Percentiles rank a stretch among this genome's conserved stretches.
Evolutionary conservation across 1,284 basidiomycete genomes (phyloP).

Genomic region (Cystobasidium pallidum): DNA sequence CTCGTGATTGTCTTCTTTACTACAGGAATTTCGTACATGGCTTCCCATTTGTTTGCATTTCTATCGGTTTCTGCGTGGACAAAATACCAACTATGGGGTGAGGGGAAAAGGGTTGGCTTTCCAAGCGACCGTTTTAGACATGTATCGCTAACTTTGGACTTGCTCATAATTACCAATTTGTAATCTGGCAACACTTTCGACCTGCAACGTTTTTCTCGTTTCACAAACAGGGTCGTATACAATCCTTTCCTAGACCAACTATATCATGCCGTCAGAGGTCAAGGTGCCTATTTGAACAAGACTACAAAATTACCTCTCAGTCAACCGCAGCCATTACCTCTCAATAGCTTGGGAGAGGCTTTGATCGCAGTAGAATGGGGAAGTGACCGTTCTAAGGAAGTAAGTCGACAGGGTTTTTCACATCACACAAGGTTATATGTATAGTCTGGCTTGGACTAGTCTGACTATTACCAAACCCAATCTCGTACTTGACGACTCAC

Average conservation of each 20-base stretch:
- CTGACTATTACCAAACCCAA: no score
- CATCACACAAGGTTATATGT: no score
- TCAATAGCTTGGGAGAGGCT: slow-evolving; percentile 74
- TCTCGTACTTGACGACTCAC: no score
- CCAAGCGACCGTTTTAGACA: not conserved
- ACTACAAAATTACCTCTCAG: slow-evolving; percentile 65
- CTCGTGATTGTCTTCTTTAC: no score
- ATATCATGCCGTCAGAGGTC: slow-evolving; percentile 78
- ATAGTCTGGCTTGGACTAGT: no score
- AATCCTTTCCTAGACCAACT: slow-evolving; percentile 88
- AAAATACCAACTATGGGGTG: slow-evolving; percentile 73
- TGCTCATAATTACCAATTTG: no score
- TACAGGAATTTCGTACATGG: slow-evolving; percentile 92
- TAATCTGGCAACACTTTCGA: no score
- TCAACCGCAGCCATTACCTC: slow-evolving; percentile 69
- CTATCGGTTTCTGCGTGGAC: slow-evolving; percentile 83
- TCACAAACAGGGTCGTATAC: slow-evolving; percentile 78
- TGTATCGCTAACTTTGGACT: no score
- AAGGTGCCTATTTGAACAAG: slow-evolving; percentile 75
- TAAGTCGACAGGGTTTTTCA: no score
- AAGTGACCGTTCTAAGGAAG: slow-evolving; percentile 69
- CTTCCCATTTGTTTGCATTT: slow-evolving; percentile 87
- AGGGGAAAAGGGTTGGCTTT: no score
- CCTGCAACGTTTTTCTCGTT: no score
- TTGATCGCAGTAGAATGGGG: slow-evolving; percentile 91